Percentiles rank a stretch among this genome's conserved stretches.
Evolutionary conservation across 2,329 filamentous ascomycete genomes (phyloP).

Genomic region (Exophiala xenobiotica): DNA sequence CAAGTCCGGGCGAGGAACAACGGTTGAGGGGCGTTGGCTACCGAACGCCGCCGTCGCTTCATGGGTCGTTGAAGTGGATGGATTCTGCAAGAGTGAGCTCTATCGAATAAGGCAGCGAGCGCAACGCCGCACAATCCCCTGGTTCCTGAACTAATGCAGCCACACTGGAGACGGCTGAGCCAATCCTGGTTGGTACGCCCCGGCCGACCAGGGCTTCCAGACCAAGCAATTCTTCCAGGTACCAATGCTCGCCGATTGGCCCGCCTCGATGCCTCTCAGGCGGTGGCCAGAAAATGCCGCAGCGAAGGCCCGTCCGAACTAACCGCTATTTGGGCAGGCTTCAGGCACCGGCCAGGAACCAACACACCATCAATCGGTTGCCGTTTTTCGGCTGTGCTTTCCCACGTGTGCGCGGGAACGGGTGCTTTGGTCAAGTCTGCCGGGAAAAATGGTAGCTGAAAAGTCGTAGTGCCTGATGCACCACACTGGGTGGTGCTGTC

Average conservation of each 20-base stretch:
- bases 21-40: conserved; percentile 21
- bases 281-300: conserved; percentile 21
- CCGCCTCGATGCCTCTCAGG: conserved; percentile 7
- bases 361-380: conserved; percentile 18
- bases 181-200: conserved; percentile 11
- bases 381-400: conserved; percentile 19
- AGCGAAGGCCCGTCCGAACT: conserved; percentile 17
- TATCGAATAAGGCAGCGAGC: conserved; percentile 28
- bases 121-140: conserved; percentile 21
- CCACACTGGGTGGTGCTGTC: not conserved
- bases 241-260: conserved; percentile 27
- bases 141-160: conserved; percentile 27
- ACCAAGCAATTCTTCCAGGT: conserved; percentile 18
- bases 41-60: conserved; percentile 2
- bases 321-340: conserved; percentile 25
- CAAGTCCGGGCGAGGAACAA: conserved; percentile 10
- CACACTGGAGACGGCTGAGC: conserved; percentile 8
- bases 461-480: not conserved
- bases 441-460: not conserved
- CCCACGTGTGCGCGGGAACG: conserved; percentile 23
- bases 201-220: conserved; percentile 3
- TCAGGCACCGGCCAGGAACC: conserved; percentile 24
- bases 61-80: too few relatives aligned
- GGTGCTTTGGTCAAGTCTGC: not conserved
- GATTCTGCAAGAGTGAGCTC: too few relatives aligned